Percentiles rank a stretch among this genome's conserved stretches.
Conservation (phyloP, 257 asterid genomes). For the Solanum infundibuliforme region DNA sequence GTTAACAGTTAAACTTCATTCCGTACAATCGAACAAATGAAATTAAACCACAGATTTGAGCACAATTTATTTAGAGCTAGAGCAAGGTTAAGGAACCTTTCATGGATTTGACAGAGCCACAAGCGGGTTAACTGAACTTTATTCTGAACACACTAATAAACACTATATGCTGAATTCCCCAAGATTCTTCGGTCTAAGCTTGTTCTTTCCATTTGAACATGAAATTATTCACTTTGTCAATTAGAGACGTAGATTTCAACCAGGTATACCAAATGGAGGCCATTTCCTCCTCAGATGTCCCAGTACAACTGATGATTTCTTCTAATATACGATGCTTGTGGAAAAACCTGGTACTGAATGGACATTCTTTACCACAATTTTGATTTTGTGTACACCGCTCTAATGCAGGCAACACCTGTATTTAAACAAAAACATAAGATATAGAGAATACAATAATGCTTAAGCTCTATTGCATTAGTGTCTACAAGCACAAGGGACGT, state of each 20-base stretch:
- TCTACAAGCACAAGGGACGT: not conserved
- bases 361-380: not conserved
- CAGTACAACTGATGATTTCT: not conserved
- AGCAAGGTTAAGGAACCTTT: not conserved
- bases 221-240: not conserved
- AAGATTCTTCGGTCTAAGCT: not conserved
- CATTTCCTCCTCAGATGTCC: not conserved
- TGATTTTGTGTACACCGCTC: not conserved
- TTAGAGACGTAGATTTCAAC: not conserved
- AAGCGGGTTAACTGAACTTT: not conserved
- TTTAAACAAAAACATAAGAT: not conserved
- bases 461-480: not conserved
- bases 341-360: not conserved
- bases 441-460: not conserved
- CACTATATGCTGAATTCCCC: not conserved
- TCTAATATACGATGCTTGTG: not conserved
- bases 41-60: not conserved
- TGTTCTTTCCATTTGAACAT: not conserved
- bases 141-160: not conserved
- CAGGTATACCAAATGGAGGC: not conserved
- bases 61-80: not conserved
- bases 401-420: not conserved
- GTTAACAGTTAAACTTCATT: not conserved
- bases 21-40: not conserved
- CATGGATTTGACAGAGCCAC: not conserved